These are phyloP conservation scores for Paramecium pentaurelia DNA, from an alignment of 73 alveolate species.

Conservation along the genomic window DNA sequence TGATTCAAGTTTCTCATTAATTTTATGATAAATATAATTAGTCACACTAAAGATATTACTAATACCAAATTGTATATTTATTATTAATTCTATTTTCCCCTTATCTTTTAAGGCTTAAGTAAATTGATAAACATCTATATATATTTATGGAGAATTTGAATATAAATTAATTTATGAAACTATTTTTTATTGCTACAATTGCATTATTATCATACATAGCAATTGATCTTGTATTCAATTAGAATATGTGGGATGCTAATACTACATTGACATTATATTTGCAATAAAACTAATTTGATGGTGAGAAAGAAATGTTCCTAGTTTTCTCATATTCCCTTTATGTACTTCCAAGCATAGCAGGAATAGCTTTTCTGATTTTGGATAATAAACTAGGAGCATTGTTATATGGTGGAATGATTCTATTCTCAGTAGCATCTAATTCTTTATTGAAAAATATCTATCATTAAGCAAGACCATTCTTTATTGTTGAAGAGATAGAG, in stretches of 20 bases:
- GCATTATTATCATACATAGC: not conserved
- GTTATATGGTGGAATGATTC: not conserved
- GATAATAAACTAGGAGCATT: not conserved
- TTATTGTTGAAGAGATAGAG: not conserved
- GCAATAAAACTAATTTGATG: not conserved
- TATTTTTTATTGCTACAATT: not conserved
- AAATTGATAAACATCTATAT: not conserved
- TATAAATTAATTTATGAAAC: not conserved
- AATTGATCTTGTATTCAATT: not conserved
- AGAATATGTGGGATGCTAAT: not conserved
- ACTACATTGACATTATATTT: not conserved
- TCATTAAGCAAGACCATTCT: slow-evolving; percentile 60
- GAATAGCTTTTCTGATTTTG: not conserved
- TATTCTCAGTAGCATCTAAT: slow-evolving; percentile 5
- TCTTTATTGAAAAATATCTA: slow-evolving; percentile 29
- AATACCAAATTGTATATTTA: not conserved
- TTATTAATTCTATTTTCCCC: not conserved
- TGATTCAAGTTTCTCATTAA: not conserved
- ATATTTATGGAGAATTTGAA: too few species aligned
- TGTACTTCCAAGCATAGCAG: not conserved
- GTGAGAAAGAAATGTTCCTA: not conserved
- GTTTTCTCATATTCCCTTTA: not conserved
- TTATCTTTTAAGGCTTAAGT: not conserved
- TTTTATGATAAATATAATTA: not conserved
- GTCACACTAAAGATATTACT: not conserved